Percentiles rank a stretch among this genome's conserved stretches.
Conservation (phyloP, 345 rosid species). For the Odontarrhena argentea region DNA sequence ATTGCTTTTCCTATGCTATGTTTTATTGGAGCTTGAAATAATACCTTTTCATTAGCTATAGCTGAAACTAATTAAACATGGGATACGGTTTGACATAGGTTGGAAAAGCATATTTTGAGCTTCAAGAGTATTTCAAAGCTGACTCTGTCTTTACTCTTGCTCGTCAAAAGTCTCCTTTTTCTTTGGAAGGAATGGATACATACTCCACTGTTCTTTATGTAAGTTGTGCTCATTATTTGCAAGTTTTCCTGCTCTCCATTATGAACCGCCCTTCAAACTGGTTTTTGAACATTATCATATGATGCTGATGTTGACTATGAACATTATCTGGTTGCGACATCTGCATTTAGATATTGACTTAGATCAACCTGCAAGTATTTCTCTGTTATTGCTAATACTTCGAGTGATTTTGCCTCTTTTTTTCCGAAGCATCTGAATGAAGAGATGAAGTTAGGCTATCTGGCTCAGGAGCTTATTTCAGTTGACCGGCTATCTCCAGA, state of each 20-base stretch:
- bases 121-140: slow-evolving; percentile 63
- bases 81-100: slow-evolving; percentile 46
- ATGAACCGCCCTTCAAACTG: slow-evolving; percentile 4
- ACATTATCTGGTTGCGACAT: slow-evolving; percentile 3
- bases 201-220: slow-evolving; percentile 73
- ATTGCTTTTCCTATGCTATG: background rate
- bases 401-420: slow-evolving; percentile 3
- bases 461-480: slow-evolving; percentile 76
- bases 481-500: slow-evolving; percentile 91
- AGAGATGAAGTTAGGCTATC: slow-evolving; percentile 84
- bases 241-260: slow-evolving; percentile 5
- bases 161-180: slow-evolving; percentile 54
- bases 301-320: slow-evolving; percentile 19
- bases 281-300: slow-evolving; percentile 4
- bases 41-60: background rate
- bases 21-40: slow-evolving; percentile 7
- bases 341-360: slow-evolving; percentile 4
- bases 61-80: slow-evolving; percentile 25
- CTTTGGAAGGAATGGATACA: slow-evolving; percentile 62
- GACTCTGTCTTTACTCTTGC: slow-evolving; percentile 58
- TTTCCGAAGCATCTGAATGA: slow-evolving; percentile 83
- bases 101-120: slow-evolving; percentile 65
- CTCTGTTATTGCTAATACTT: background rate
- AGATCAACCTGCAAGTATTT: background rate
- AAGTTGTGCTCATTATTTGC: slow-evolving; percentile 39